Percentiles rank a stretch among this genome's conserved stretches.
phyloP scores from a whole-genome alignment of 192 early-diverging fungal species.

The Jimgerdemannia flammicorona region DNA sequence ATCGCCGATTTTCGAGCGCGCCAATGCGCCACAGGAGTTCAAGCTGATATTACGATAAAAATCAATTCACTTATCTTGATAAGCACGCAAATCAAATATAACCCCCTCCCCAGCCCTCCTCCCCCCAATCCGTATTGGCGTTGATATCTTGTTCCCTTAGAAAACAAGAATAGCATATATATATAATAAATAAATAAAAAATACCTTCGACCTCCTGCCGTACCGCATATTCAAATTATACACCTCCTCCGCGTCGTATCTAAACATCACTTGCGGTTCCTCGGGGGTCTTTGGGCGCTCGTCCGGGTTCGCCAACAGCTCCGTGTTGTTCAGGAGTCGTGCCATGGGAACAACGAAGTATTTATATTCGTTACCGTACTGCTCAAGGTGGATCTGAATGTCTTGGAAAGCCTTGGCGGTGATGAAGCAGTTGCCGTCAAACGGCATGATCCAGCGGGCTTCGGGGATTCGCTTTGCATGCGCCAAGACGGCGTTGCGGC shows the following conservation, averaged over 20 bases:
- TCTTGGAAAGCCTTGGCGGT: slow-evolving; percentile 50
- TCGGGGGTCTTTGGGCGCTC: slow-evolving; percentile 52
- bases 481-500: slow-evolving; percentile 49
- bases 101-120: neutral
- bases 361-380: slow-evolving; percentile 43
- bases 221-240: slow-evolving; percentile 61
- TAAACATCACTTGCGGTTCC: slow-evolving; percentile 60
- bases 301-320: slow-evolving; percentile 44
- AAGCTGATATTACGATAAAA: slow-evolving; percentile 28
- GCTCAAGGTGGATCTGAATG: slow-evolving; percentile 42
- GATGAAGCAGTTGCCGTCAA: slow-evolving; percentile 61
- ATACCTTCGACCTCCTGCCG: slow-evolving; percentile 62
- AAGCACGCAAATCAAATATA: neutral
- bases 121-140: neutral
- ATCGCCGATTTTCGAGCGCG: slow-evolving; percentile 41
- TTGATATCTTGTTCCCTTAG: no score
- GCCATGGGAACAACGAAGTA: slow-evolving; percentile 64
- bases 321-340: slow-evolving; percentile 52
- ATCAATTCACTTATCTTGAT: neutral
- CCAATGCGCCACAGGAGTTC: slow-evolving; percentile 56
- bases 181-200: neutral
- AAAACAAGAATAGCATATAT: neutral
- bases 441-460: slow-evolving; percentile 58
- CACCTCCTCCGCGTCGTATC: slow-evolving; percentile 48
- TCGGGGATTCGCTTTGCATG: slow-evolving; percentile 45